A percentile compares a stretch with the other conserved stretches of the same genome.
These are phyloP conservation scores for Rosa rugosa DNA, from an alignment of 306 rosid species.

Conservation along the genomic window DNA sequence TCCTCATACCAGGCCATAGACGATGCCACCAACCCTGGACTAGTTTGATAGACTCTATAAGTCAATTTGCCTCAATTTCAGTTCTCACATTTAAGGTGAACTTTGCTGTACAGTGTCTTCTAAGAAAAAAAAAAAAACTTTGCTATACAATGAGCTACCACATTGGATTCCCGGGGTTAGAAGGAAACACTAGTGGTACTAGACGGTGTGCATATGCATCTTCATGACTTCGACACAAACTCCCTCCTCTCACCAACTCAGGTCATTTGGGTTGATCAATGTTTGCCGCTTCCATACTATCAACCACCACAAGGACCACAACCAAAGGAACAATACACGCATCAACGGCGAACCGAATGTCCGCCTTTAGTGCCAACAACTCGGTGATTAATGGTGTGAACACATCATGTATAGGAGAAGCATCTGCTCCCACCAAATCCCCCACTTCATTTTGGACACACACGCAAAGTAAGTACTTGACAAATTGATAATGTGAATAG, in stretches of 20 bases:
- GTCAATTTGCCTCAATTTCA: not conserved
- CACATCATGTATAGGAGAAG: not conserved
- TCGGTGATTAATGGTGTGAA: not conserved
- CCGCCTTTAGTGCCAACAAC: not conserved
- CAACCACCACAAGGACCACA: not conserved
- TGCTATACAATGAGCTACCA: not conserved
- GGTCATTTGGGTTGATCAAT: not conserved
- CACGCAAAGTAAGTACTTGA: not conserved
- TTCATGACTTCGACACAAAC: not conserved
- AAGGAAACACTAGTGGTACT: not conserved
- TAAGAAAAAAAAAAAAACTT: not conserved
- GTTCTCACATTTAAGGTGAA: not conserved
- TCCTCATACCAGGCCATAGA: no score
- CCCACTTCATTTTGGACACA: not conserved
- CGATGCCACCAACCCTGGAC: no score
- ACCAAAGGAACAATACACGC: not conserved
- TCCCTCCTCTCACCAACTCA: not conserved
- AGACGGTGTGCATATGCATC: not conserved
- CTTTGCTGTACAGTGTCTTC: not conserved
- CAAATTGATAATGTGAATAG: not conserved
- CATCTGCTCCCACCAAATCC: not conserved
- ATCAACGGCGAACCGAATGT: not conserved
- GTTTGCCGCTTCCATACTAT: not conserved
- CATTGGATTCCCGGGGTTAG: not conserved
- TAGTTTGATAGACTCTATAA: not conserved